Conservation (phyloP, 2,329 filamentous ascomycete species). For the Leptographium flavum region DNA sequence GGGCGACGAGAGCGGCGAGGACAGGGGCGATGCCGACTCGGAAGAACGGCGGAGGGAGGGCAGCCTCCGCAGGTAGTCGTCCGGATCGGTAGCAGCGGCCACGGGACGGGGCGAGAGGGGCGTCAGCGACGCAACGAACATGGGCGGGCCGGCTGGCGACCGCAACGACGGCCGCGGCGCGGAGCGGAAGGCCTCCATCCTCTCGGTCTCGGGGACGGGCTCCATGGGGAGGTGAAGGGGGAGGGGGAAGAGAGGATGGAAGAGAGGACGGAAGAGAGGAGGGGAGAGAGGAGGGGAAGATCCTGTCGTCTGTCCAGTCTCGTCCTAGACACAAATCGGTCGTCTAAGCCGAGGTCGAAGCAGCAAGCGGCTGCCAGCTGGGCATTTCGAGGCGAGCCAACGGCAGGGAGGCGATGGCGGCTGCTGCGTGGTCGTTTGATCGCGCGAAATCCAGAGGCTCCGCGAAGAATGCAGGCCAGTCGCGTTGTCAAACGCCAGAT, state of each 20-base stretch:
- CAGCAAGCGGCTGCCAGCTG: neutral
- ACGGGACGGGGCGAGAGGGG: slow-evolving; percentile 9
- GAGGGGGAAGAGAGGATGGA: neutral
- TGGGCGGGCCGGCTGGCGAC: slow-evolving; percentile 20
- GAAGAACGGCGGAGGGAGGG: slow-evolving; percentile 41
- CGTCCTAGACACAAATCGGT: too few species aligned
- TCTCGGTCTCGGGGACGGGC: slow-evolving; percentile 53
- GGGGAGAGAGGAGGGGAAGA: too few species aligned
- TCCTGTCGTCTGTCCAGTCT: too few species aligned
- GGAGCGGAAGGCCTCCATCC: slow-evolving; percentile 50
- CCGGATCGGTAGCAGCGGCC: slow-evolving; percentile 1
- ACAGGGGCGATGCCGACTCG: slow-evolving; percentile 40
- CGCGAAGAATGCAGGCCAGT: too few species aligned
- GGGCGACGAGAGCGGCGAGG: slow-evolving; percentile 35
- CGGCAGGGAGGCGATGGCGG: too few species aligned
- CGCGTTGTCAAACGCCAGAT: neutral
- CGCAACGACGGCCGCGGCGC: slow-evolving; percentile 41
- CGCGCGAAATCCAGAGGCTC: too few species aligned
- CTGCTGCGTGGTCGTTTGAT: too few species aligned
- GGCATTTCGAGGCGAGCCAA: too few species aligned
- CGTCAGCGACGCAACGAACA: slow-evolving; percentile 23
- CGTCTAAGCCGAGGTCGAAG: neutral
- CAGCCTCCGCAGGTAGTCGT: slow-evolving; percentile 28
- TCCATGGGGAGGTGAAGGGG: slow-evolving; percentile 33
- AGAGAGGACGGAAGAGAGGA: too few species aligned